Conservation (phyloP, 257 asterid species). For the Forsythia viridissima region DNA sequence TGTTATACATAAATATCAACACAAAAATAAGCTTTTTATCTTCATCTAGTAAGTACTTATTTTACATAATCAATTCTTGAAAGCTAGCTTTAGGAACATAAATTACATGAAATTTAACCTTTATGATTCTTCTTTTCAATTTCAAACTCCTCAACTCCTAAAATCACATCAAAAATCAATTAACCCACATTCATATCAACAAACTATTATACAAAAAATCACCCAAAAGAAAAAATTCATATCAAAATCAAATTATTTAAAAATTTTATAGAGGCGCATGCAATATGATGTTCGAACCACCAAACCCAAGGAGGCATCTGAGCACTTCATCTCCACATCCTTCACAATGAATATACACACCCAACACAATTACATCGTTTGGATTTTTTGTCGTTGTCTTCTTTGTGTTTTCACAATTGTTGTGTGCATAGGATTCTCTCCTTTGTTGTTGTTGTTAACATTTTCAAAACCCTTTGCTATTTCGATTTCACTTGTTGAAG, state of each 20-base stretch:
- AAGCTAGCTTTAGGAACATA: not conserved
- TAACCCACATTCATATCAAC: not conserved
- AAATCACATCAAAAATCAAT: not conserved
- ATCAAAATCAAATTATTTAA: not conserved
- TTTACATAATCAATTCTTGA: not conserved
- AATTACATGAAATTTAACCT: slow-evolving; percentile 23
- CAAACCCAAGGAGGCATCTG: slow-evolving; percentile 39
- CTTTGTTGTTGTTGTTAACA: not conserved
- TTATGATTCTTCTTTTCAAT: slow-evolving; percentile 48
- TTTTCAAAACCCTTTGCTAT: no score
- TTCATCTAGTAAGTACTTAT: not conserved
- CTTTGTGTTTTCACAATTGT: slow-evolving; percentile 3
- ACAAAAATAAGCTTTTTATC: not conserved
- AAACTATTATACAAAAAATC: not conserved
- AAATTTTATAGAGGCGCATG: no score
- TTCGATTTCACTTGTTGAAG: no score
- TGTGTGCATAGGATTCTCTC: slow-evolving; percentile 1
- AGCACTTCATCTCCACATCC: slow-evolving; percentile 48
- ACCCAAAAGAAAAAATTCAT: not conserved
- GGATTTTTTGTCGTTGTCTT: slow-evolving; percentile 12
- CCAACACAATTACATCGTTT: slow-evolving; percentile 35
- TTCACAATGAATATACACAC: slow-evolving; percentile 57
- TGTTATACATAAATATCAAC: slow-evolving; percentile 12
- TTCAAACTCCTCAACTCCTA: slow-evolving; percentile 63
- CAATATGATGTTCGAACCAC: slow-evolving; percentile 32